Base-by-base conservation (phyloP, 139 green algal genomes). In the Spirogloea muscicola region DNA sequence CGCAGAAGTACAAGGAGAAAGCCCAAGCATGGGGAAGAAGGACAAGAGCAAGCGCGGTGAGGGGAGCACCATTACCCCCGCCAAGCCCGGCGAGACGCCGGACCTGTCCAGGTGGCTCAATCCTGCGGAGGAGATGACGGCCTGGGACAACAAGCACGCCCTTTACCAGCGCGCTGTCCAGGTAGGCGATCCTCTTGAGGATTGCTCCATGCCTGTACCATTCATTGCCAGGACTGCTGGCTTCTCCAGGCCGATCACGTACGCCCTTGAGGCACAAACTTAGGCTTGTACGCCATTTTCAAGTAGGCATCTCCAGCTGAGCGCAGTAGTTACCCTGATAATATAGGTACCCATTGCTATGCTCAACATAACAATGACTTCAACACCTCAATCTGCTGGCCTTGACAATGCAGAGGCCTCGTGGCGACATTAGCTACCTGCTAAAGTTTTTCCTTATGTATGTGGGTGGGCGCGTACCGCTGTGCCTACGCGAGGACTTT, bases 371-470 rank as follows among this genome's bases (percentile, higher is more conserved):
- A 18, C 55, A 16, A 39, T 13, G 10, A 21, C 10, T 36, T 13
- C 27, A 13, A 41, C 13, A 33, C 55, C 13, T 64, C 13, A 10
- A 21, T 10, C 13, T 13, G 13, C 13, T 64, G 10, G 13, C 55
- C 13, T 64, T 10, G 16, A 64, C 13, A 41, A 13, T 10, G 51
- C 61, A 81, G 73, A 38, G 34, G 1, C 73, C 73, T 0, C 49
- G 52, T 21, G 73, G 73, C 16, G 73, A 81, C 31, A 81, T 81
- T 48, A 81, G 73, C 62, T 81, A 81, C 55, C 60, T 81, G 51
- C 16, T 51, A 5, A 74, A 74, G 73, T 81, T 81, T 21, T 81
- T 81, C 43, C 62, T 81, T 10, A 74, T 31, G 25, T 81, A 81
- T 34, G 73, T 81, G 18, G 73, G 73, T 21, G 73, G 73, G 25